Percentiles rank a stretch among this genome's conserved stretches.
These are phyloP conservation scores for Betula pendula DNA, from an alignment of 306 rosid genomes.

Conservation along the genomic window DNA sequence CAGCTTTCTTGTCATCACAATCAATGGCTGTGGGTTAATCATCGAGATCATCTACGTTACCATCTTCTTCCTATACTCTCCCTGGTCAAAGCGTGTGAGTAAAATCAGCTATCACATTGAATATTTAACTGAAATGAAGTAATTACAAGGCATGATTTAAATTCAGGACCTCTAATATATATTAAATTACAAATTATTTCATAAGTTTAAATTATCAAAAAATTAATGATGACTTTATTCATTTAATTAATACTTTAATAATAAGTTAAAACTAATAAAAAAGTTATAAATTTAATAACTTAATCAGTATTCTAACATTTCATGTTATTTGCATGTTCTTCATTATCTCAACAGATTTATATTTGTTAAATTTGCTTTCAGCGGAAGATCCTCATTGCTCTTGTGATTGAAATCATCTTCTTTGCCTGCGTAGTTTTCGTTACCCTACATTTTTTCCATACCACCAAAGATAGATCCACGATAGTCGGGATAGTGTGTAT, in stretches of 20 bases:
- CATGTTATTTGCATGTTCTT: not conserved
- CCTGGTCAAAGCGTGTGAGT: constrained; percentile 49
- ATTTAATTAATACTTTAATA: too few species aligned
- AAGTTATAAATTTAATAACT: too few species aligned
- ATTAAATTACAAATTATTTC: too few species aligned
- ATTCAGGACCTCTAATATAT: too few species aligned
- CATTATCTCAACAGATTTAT: not conserved
- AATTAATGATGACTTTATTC: too few species aligned
- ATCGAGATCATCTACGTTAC: constrained; percentile 40
- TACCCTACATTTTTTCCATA: constrained; percentile 28
- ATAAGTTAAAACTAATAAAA: too few species aligned
- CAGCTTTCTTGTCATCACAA: constrained; percentile 66
- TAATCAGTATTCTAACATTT: too few species aligned
- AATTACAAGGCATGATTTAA: too few species aligned
- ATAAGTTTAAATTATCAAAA: too few species aligned
- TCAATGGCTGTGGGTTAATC: constrained; percentile 56
- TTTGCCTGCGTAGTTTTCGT: constrained; percentile 22
- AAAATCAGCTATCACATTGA: not conserved
- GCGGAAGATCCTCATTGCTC: constrained; percentile 42
- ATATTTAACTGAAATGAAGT: too few species aligned
- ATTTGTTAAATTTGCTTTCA: constrained; percentile 25
- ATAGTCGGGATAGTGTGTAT: constrained; percentile 58
- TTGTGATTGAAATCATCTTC: constrained; percentile 46
- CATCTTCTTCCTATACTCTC: constrained; percentile 48
- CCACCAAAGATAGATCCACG: constrained; percentile 26